Evolutionary conservation across 2,329 filamentous ascomycete species (phyloP), one percentile per base, ranked within the genome.

Genomic region (Colletotrichum neosansevieriae): DNA sequence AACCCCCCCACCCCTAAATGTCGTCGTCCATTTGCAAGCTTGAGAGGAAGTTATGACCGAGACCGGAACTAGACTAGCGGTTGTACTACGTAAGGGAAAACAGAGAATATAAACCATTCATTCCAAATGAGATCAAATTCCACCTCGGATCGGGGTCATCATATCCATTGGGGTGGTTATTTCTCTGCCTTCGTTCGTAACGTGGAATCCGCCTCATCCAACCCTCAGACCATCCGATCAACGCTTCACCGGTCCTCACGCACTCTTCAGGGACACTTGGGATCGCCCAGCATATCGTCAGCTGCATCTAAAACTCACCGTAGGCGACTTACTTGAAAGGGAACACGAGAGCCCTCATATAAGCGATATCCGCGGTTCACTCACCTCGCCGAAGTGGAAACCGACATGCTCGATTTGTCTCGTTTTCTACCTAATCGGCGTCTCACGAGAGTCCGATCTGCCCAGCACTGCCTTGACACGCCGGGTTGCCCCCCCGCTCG

Each of bases 401-500:
- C 29, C 29, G 29, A 7, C 7, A 7, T 29, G 7, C 29, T 29
- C 29, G 6, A 29, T 29, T 29, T 7, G 29, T 29, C 29, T 29
- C 29, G 6, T 29, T 29, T 29, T 0, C 29, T 6, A 29, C 1
- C 29, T 6, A 29, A 29, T 1, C 29, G 29, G 29, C 29, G 29
- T 29, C 29, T 29, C 29, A 29, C 29, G 29, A 6, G 29, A 29
- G 29, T 17, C 11, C 13, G 15, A 24, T 32, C 47, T 9, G 13
- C 12, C 21, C 17, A 11, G 19, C 34, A 21, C n/a, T 56, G 53
- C 17, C 4, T 36, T n/a, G 32, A 34, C 40, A 21, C 34, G 10
- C 47, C 60, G 53, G 60, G 60, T 68, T 68, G 60, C 54, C 54
- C 49, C 62, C 29, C 44, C 61, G 61, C 66, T 69, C 61, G 61